Evolutionary conservation across 106 monocot species (phyloP).

Genomic region (Hemerocallis citrina): DNA sequence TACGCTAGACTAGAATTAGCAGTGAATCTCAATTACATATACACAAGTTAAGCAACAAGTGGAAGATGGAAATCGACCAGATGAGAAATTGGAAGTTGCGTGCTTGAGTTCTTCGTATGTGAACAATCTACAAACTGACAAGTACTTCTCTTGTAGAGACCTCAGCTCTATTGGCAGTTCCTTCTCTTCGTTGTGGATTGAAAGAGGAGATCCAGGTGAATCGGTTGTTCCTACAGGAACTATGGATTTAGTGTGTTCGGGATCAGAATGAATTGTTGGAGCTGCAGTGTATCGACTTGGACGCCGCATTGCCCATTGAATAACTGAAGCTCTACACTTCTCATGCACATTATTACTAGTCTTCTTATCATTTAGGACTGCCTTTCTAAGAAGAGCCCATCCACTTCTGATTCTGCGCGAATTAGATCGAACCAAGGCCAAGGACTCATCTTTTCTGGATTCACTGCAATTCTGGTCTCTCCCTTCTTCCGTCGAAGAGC

Average conservation of each 20-base stretch:
- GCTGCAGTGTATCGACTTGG: slow-evolving; percentile 8
- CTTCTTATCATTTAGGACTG: slow-evolving; percentile 1
- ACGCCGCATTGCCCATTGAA: slow-evolving; percentile 23
- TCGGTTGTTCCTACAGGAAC: neutral
- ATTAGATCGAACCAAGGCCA: slow-evolving; percentile 3
- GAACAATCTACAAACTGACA: slow-evolving; percentile 39
- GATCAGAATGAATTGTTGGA: slow-evolving; percentile 15
- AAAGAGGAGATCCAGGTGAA: slow-evolving; percentile 1
- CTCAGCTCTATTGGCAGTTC: slow-evolving; percentile 26
- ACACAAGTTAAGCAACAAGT: neutral
- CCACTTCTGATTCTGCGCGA: too few relatives aligned
- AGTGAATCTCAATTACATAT: neutral
- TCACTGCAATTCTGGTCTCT: neutral
- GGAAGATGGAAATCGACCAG: slow-evolving; percentile 29
- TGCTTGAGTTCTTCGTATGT: slow-evolving; percentile 26
- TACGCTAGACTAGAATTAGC: slow-evolving; percentile 1
- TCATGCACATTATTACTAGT: neutral
- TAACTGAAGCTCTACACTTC: slow-evolving; percentile 11
- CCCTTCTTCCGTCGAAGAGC: neutral
- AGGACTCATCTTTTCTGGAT: slow-evolving; percentile 1
- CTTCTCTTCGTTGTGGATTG: slow-evolving; percentile 3
- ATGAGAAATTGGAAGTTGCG: slow-evolving; percentile 42
- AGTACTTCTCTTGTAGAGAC: slow-evolving; percentile 32
- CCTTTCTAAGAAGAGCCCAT: slow-evolving; percentile 11
- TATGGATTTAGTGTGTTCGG: slow-evolving; percentile 12